Conservation (phyloP, 202 grass and related monocot genomes). For the Dendrocalamus latiflorus region DNA sequence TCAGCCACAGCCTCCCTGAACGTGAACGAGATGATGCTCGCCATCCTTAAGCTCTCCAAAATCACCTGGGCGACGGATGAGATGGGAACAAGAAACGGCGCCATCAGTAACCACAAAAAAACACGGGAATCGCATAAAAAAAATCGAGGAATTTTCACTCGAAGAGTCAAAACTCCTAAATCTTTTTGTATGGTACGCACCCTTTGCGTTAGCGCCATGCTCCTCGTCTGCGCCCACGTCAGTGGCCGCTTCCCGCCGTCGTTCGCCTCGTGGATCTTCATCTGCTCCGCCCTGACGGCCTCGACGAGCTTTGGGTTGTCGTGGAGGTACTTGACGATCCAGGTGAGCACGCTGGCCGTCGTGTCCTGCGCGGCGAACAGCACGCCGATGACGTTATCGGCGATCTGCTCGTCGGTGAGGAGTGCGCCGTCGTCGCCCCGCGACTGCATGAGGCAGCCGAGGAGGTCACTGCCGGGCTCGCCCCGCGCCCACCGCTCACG, state of each 20-base stretch:
- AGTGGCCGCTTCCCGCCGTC: conserved; percentile 35
- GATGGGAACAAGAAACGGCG: conserved; percentile 9
- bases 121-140: neutral
- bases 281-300: conserved; percentile 54
- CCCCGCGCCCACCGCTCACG: conserved; percentile 22
- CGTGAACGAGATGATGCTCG: conserved; percentile 69
- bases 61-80: conserved; percentile 34
- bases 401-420: conserved; percentile 65
- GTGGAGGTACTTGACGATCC: conserved; percentile 84
- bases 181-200: conserved; percentile 7
- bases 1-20: conserved; percentile 70
- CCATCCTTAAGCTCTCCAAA: conserved; percentile 72
- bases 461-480: conserved; percentile 22
- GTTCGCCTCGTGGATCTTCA: conserved; percentile 32
- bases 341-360: conserved; percentile 87
- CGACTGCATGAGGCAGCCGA: conserved; percentile 52
- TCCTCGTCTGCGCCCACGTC: conserved; percentile 48
- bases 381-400: conserved; percentile 87
- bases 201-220: conserved; percentile 58
- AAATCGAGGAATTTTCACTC: neutral
- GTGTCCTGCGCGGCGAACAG: conserved; percentile 97
- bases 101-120: conserved; percentile 25
- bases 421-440: conserved; percentile 19
- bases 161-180: neutral
- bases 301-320: conserved; percentile 59